Evolutionary conservation across 805 yeast genomes (phyloP).

Genomic region (Yamadazyma scolyti): DNA sequence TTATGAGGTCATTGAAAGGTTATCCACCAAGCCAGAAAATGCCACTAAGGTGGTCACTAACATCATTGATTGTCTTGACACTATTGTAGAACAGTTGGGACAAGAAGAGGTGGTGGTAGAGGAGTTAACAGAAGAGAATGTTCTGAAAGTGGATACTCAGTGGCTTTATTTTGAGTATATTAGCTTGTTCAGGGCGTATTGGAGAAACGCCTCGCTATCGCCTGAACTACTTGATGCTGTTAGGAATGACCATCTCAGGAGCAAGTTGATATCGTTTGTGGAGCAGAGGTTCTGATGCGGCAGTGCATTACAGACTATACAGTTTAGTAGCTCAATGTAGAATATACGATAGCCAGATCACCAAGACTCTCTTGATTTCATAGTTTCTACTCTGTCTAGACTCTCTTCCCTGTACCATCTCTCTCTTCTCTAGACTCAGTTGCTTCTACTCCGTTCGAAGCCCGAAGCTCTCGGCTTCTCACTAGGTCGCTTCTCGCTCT

Average conservation of each 20-base stretch:
- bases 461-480: no score
- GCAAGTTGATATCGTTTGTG: constrained; percentile 12
- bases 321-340: no score
- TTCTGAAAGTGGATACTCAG: constrained; percentile 28
- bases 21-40: constrained; percentile 13
- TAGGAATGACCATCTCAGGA: constrained; percentile 18
- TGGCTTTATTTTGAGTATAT: constrained; percentile 42
- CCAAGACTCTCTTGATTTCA: no score
- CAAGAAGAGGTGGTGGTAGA: constrained; percentile 19
- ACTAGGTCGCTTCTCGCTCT: no score
- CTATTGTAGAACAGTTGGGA: constrained; percentile 17
- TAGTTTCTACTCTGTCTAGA: no score
- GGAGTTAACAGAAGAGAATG: constrained; percentile 23
- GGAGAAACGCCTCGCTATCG: constrained; percentile 23
- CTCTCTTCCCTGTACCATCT: no score
- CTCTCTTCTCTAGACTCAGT: no score
- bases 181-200: constrained; percentile 37
- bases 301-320: no score
- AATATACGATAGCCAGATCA: no score
- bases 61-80: constrained; percentile 26
- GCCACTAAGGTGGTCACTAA: constrained; percentile 1
- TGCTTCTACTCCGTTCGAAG: no score
- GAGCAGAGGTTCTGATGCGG: no score
- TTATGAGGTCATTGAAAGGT: constrained; percentile 39
- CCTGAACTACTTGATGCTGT: constrained; percentile 17